Conservation (phyloP, 352 stramenopile species). For the Globisporangium viniferum region DNA sequence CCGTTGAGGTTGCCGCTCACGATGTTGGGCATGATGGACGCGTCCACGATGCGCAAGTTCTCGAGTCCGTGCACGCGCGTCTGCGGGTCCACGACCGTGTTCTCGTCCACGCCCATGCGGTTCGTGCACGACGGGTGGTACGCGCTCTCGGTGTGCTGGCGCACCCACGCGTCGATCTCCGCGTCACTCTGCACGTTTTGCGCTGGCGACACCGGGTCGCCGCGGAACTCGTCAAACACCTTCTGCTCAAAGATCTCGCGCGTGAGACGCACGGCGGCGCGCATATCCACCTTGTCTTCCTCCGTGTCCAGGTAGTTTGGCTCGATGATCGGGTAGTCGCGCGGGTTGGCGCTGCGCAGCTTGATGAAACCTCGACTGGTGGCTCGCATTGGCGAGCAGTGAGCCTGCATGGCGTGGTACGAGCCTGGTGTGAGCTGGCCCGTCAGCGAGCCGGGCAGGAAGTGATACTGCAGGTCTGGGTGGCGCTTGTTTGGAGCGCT, state of each 20-base stretch:
- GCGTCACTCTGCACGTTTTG: slow-evolving; percentile 58
- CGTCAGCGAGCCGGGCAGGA: slow-evolving; percentile 80
- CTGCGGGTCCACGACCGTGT: slow-evolving; percentile 88
- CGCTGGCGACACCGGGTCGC: slow-evolving; percentile 71
- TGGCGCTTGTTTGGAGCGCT: slow-evolving; percentile 71
- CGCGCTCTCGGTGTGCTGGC: slow-evolving; percentile 77
- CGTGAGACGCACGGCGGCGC: slow-evolving; percentile 69
- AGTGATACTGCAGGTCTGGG: slow-evolving; percentile 90
- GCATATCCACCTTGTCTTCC: slow-evolving; percentile 79
- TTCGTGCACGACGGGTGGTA: slow-evolving; percentile 91
- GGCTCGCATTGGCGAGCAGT: slow-evolving; percentile 87
- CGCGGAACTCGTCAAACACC: slow-evolving; percentile 79
- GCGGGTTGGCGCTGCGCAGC: slow-evolving; percentile 71
- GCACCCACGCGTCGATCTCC: slow-evolving; percentile 85
- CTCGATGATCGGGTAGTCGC: slow-evolving; percentile 79
- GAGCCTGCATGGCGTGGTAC: slow-evolving; percentile 81
- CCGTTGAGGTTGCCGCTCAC: slow-evolving; percentile 93
- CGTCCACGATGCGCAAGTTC: slow-evolving; percentile 89
- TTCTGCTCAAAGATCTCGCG: slow-evolving; percentile 88
- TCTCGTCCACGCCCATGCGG: slow-evolving; percentile 78
- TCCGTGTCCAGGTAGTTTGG: slow-evolving; percentile 87
- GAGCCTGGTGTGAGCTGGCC: slow-evolving; percentile 59
- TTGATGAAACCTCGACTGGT: slow-evolving; percentile 82
- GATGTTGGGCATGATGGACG: slow-evolving; percentile 93
- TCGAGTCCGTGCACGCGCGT: slow-evolving; percentile 87